Base-by-base conservation (phyloP, 1,139 yeast species). In the Ogataea hybrid region DNA sequence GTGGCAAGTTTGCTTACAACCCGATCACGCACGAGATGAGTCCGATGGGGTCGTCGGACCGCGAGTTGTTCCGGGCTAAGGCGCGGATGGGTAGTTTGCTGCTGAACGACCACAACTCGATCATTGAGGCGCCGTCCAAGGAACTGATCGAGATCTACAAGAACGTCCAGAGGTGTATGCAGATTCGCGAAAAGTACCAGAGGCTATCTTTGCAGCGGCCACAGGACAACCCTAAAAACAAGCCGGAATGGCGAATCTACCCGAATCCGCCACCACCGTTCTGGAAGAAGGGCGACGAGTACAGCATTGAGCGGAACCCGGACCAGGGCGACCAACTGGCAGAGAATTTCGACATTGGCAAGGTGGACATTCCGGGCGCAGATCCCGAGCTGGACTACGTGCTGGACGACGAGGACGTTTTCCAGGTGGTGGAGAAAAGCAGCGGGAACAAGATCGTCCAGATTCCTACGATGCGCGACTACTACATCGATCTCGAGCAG, bases 191-290 rank as follows among this genome's bases (percentile, higher is more conserved):
- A 54, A 84, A 82, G 61, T 94, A 90, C 60, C 84, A 86, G 64
- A 59, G 65, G 1, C 56, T 77, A 6, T 88, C 97, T 0, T 56
- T 79, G 41, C 99, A 94, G 66, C 69, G 79, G 37, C 87, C 84
- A 37, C 62, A 66, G 35, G 83, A 79, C 50, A 92, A 94, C 62
- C 98, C 98, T 2, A 89, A 89, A 61, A 90, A 92, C 62, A 54
- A 51, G 22, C 70, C 67, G 21, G 62, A 58, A 22, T 94, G 98
- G 97, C 60, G 61, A 12, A 81, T 94, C 38, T 90, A 90, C 59
- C 99, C 99, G 0, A 81, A 84, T 9, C 97, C 97, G 1, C 98
- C 98, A 10, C 81, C 81, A 48, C 97, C 98, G 2, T 81, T 94
- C 21, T 92, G 95, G 76, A 84, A 85, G 55, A 76, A 85, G 17